Percentiles rank a stretch among this genome's conserved stretches.
phyloP scores from a whole-genome alignment of 805 yeast species.

The Blastobotrys muscicola region DNA sequence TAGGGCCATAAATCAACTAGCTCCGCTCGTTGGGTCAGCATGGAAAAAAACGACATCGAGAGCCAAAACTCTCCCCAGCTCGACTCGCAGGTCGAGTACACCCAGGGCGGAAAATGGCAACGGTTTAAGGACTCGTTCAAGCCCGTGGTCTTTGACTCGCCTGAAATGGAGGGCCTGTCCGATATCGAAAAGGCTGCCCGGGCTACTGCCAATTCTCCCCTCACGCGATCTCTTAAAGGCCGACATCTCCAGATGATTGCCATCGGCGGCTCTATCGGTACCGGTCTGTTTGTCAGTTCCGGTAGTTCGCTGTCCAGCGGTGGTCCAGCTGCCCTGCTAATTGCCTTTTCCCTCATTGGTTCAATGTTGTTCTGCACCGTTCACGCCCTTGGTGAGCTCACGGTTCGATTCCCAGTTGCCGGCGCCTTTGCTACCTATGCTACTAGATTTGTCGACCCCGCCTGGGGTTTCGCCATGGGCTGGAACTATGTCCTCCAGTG shows the following conservation, averaged over 20 bases:
- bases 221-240: constrained; percentile 37
- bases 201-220: constrained; percentile 36
- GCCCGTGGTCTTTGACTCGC: constrained; percentile 29
- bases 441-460: constrained; percentile 54
- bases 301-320: constrained; percentile 45
- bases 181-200: constrained; percentile 37
- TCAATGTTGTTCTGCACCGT: constrained; percentile 55
- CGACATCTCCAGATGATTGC: constrained; percentile 69
- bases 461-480: constrained; percentile 58
- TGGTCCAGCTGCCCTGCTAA: constrained; percentile 54
- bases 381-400: constrained; percentile 59
- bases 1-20: not conserved
- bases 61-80: not conserved
- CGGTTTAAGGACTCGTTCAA: constrained; percentile 36
- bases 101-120: not conserved
- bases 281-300: constrained; percentile 64
- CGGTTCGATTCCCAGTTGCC: constrained; percentile 55
- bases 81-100: not conserved
- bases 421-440: constrained; percentile 56
- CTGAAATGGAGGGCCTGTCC: constrained; percentile 27
- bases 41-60: not conserved
- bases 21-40: not conserved
- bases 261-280: constrained; percentile 66
- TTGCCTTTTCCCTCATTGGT: constrained; percentile 53
- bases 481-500: constrained; percentile 63